Evolutionary conservation across 2,329 filamentous ascomycete species (phyloP).

Genomic region (Penicillium sp.): DNA sequence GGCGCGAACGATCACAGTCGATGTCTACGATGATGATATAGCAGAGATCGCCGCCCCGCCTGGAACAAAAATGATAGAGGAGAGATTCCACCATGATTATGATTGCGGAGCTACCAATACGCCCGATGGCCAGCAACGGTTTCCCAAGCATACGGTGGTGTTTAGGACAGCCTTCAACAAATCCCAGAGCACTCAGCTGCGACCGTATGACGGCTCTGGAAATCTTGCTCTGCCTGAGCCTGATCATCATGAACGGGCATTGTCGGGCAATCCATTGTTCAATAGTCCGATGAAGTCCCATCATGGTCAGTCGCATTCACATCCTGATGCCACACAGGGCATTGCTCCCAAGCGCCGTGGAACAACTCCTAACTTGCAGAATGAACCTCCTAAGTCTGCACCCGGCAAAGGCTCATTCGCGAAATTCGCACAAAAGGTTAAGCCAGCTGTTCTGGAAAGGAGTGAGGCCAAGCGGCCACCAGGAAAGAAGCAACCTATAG

Average conservation of each 20-base stretch:
- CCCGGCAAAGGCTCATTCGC: conserved; percentile 32
- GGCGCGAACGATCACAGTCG: conserved; percentile 49
- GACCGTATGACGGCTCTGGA: conserved; percentile 18
- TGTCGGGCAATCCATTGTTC: background rate
- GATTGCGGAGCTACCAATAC: conserved; percentile 38
- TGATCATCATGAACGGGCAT: background rate
- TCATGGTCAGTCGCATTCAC: background rate
- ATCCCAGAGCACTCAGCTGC: conserved; percentile 39
- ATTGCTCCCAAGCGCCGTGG: conserved; percentile 1
- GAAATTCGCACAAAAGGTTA: conserved; percentile 39
- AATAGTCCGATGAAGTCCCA: background rate
- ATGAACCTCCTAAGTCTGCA: conserved; percentile 24
- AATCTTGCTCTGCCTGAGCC: background rate
- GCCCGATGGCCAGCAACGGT: conserved; percentile 36
- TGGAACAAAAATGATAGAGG: conserved; percentile 48
- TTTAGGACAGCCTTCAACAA: conserved; percentile 48
- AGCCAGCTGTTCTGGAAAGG: conserved; percentile 28
- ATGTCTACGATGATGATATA: conserved; percentile 46
- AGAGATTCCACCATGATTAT: conserved; percentile 52
- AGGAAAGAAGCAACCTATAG: conserved; percentile 19
- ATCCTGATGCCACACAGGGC: conserved; percentile 5
- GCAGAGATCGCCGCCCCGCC: conserved; percentile 47
- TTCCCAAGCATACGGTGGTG: conserved; percentile 47
- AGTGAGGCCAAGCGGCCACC: conserved; percentile 23
- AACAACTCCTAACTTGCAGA: conserved; percentile 17